These are phyloP conservation scores for Helotiales sp. DNA, from an alignment of 2,329 filamentous ascomycete species.

Conservation along the genomic window DNA sequence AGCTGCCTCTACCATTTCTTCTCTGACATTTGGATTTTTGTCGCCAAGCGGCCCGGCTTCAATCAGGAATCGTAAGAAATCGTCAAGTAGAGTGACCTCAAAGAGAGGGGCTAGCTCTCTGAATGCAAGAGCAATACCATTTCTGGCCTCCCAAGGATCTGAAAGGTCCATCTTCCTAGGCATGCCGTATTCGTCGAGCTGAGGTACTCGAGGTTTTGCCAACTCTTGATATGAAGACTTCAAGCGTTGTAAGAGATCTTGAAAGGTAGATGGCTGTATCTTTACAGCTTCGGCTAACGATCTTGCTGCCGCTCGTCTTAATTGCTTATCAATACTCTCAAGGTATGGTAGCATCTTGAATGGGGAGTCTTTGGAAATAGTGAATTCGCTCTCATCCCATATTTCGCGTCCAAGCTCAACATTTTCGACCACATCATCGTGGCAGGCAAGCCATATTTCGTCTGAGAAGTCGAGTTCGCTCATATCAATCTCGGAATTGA, in stretches of 20 bases:
- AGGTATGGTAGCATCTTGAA: constrained; percentile 74
- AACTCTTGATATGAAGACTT: constrained; percentile 73
- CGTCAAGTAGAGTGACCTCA: constrained; percentile 66
- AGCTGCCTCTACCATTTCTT: constrained; percentile 90
- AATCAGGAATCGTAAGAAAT: constrained; percentile 83
- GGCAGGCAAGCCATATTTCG: constrained; percentile 90
- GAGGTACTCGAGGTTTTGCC: constrained; percentile 78
- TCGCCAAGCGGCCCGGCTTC: constrained; percentile 86
- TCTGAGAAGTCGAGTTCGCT: constrained; percentile 83
- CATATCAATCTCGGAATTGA: constrained; percentile 89
- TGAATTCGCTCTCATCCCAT: constrained; percentile 90
- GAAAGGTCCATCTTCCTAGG: constrained; percentile 82
- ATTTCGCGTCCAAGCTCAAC: constrained; percentile 80
- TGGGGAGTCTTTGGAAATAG: constrained; percentile 65
- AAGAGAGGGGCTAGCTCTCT: constrained; percentile 76
- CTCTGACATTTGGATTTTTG: constrained; percentile 71
- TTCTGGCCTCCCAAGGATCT: constrained; percentile 89
- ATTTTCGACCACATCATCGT: constrained; percentile 90
- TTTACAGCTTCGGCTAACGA: constrained; percentile 74
- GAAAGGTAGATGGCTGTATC: constrained; percentile 58
- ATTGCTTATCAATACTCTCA: constrained; percentile 74
- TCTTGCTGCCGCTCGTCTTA: constrained; percentile 80
- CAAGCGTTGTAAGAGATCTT: constrained; percentile 62
- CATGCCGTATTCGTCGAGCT: constrained; percentile 93
- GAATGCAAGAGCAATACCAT: constrained; percentile 86